A percentile compares a stretch with the other conserved stretches of the same genome.
These are phyloP conservation scores for Pyronema omphalodes DNA, from an alignment of 495 filamentous ascomycete species.

Conservation along the genomic window DNA sequence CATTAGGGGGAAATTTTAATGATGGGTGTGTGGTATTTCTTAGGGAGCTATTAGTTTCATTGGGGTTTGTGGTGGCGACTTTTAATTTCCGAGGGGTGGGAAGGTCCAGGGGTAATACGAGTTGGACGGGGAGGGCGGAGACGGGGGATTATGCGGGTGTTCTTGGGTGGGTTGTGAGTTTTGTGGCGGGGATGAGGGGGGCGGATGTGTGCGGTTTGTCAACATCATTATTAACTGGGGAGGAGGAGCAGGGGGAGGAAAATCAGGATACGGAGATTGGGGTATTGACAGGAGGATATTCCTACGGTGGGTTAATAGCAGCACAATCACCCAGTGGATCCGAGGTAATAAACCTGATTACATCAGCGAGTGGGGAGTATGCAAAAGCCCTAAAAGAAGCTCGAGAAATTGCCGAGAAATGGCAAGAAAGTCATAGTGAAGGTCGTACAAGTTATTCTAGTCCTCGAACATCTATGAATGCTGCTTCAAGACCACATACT, in stretches of 20 bases:
- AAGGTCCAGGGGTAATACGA: conserved; percentile 55
- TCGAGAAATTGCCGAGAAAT: conserved; percentile 9
- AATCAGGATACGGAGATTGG: conserved; percentile 3
- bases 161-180: conserved; percentile 30
- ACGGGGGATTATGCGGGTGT: conserved; percentile 63
- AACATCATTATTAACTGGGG: no score
- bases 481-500: background rate
- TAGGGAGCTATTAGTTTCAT: conserved; percentile 40
- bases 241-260: background rate
- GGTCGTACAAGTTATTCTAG: conserved; percentile 15
- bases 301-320: conserved; percentile 73
- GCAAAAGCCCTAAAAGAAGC: conserved; percentile 9
- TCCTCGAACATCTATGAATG: background rate
- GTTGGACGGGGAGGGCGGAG: conserved; percentile 71
- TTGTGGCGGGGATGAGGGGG: background rate
- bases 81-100: conserved; percentile 89
- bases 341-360: conserved; percentile 41
- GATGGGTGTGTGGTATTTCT: conserved; percentile 54
- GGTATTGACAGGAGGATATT: conserved; percentile 65
- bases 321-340: conserved; percentile 45
- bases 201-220: no score
- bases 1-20: conserved; percentile 70
- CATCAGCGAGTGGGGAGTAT: conserved; percentile 27
- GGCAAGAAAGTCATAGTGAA: conserved; percentile 13
- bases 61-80: conserved; percentile 60